Evolutionary conservation across 805 yeast genomes (phyloP).

Genomic region (Ascoidea tarda): DNA sequence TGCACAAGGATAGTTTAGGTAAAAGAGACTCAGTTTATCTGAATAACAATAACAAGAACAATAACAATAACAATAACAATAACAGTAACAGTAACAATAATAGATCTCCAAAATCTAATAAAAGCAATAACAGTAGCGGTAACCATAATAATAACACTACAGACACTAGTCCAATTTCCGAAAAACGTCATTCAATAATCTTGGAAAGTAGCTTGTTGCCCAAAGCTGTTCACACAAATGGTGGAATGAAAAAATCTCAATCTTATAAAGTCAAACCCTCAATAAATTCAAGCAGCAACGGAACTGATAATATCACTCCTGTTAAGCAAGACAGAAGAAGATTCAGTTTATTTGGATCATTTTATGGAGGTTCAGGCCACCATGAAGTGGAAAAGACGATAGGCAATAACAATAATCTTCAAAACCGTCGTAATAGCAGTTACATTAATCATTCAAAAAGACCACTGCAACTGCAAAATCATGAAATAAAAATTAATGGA

Average conservation of each 20-base stretch:
- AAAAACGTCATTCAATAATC: background rate
- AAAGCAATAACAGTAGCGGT: background rate
- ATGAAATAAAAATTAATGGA: background rate
- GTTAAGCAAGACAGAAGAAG: slow-evolving; percentile 17
- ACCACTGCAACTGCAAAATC: slow-evolving; percentile 5
- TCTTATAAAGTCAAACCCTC: no score
- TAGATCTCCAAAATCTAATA: slow-evolving; percentile 4
- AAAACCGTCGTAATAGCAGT: background rate
- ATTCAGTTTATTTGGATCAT: slow-evolving; percentile 27
- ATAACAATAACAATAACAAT: slow-evolving; percentile 17
- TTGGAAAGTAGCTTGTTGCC: slow-evolving; percentile 1
- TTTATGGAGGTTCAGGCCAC: slow-evolving; percentile 6
- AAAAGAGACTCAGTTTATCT: slow-evolving; percentile 1
- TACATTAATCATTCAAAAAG: slow-evolving; percentile 1
- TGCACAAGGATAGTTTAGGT: background rate
- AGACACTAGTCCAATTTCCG: background rate
- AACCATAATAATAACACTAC: background rate
- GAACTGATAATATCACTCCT: slow-evolving; percentile 1
- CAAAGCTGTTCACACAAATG: slow-evolving; percentile 4
- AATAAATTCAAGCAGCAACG: background rate
- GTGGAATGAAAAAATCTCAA: background rate
- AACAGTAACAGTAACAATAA: slow-evolving; percentile 9
- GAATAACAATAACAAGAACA: slow-evolving; percentile 2
- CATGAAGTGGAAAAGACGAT: slow-evolving; percentile 11
- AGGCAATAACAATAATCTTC: slow-evolving; percentile 1